Percentiles rank a stretch among this genome's conserved stretches.
Evolutionary conservation across 805 yeast genomes (phyloP).

Genomic region (Barnettozyma salicaria): DNA sequence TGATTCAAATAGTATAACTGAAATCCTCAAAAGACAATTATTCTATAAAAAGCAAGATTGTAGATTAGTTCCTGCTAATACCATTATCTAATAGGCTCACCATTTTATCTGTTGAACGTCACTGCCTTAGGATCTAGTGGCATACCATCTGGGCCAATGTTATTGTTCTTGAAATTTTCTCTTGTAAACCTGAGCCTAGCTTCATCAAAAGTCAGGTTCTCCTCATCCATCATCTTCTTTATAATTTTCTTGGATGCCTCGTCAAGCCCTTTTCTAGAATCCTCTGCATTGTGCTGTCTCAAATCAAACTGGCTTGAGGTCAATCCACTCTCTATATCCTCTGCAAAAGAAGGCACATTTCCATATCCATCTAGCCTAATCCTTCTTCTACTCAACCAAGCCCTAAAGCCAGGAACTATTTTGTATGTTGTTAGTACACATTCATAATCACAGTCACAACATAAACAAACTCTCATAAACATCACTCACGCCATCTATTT

Average conservation of each 20-base stretch:
- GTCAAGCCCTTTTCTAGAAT: constrained; percentile 57
- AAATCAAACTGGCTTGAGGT: constrained; percentile 55
- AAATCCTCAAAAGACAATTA: background rate
- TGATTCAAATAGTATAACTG: too few species aligned
- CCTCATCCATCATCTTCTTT: constrained; percentile 45
- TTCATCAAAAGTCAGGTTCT: constrained; percentile 54
- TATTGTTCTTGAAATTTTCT: constrained; percentile 40
- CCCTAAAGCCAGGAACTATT: constrained; percentile 19
- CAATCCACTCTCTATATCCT: constrained; percentile 55
- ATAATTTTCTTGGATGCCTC: constrained; percentile 47
- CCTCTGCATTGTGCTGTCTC: constrained; percentile 39
- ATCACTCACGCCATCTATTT: constrained; percentile 3
- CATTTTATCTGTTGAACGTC: constrained; percentile 30
- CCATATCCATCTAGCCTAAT: constrained; percentile 25
- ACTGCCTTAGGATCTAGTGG: constrained; percentile 65
- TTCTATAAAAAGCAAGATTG: background rate
- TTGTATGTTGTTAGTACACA: constrained; percentile 1
- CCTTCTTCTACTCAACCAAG: constrained; percentile 22
- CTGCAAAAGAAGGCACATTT: constrained; percentile 30
- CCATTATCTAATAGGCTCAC: too few species aligned
- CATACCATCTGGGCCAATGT: constrained; percentile 57
- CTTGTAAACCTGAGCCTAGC: constrained; percentile 55
- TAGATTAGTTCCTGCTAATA: too few species aligned
- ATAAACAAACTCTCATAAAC: too few species aligned
- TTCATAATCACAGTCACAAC: background rate